Percentiles rank a stretch among this genome's conserved stretches.
phyloP scores from a whole-genome alignment of 495 filamentous ascomycete species.

The Annulohypoxylon maeteangense region DNA sequence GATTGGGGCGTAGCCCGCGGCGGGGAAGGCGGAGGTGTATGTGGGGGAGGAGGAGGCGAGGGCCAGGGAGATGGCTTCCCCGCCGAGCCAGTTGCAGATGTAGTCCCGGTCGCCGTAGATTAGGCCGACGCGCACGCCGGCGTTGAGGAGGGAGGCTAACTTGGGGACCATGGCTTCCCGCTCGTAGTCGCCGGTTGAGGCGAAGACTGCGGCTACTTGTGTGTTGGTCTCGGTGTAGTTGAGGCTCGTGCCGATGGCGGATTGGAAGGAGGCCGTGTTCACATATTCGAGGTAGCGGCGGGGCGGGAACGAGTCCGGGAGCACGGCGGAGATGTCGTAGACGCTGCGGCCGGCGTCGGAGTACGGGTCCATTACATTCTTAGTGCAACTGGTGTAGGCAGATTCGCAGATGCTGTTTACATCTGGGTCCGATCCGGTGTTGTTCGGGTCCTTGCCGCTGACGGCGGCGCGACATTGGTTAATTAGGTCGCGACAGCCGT shows the following conservation, averaged over 20 bases:
- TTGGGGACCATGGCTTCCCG: constrained; percentile 59
- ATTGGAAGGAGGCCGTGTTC: constrained; percentile 69
- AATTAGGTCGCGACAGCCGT: constrained; percentile 65
- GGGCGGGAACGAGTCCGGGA: constrained; percentile 71
- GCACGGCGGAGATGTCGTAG: constrained; percentile 69
- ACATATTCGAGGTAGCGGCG: constrained; percentile 71
- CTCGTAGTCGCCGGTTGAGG: constrained; percentile 62
- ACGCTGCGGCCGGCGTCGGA: constrained; percentile 59
- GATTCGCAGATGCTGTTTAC: constrained; percentile 61
- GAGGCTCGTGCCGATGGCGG: constrained; percentile 70
- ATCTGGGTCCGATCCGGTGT: constrained; percentile 53
- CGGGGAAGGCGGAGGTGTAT: constrained; percentile 51
- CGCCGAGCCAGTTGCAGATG: constrained; percentile 75
- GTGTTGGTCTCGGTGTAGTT: constrained; percentile 71
- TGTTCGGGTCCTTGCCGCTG: constrained; percentile 54
- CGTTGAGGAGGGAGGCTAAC: constrained; percentile 62
- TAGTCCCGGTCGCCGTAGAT: constrained; percentile 75
- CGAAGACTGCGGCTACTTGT: constrained; percentile 64
- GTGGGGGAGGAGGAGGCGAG: constrained; percentile 56
- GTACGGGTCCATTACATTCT: constrained; percentile 60
- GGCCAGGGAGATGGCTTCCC: constrained; percentile 67
- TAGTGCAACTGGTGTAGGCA: constrained; percentile 56
- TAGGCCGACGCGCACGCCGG: constrained; percentile 73
- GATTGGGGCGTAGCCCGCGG: constrained; percentile 65
- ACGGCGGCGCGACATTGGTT: constrained; percentile 60